Evolutionary conservation across 495 filamentous ascomycete species (phyloP).

Genomic region (Penicillium diatomitis): DNA sequence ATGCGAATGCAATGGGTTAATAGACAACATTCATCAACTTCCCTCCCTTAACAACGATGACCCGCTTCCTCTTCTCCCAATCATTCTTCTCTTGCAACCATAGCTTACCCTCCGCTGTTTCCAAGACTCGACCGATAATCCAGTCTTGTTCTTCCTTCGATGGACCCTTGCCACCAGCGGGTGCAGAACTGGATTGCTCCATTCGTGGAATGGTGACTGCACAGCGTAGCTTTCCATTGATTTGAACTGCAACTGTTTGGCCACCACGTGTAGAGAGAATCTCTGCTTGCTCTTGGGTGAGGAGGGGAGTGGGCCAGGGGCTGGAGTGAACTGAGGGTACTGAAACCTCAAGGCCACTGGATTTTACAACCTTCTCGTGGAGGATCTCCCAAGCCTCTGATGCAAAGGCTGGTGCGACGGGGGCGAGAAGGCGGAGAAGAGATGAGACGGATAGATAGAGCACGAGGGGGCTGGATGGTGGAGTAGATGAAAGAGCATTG

Average conservation of each 20-base stretch:
- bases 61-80: constrained; percentile 34
- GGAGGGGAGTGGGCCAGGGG: constrained; percentile 42
- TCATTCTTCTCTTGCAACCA: constrained; percentile 42
- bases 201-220: constrained; percentile 46
- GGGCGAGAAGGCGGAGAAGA: constrained; percentile 63
- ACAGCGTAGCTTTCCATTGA: constrained; percentile 67
- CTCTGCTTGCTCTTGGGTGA: constrained; percentile 37
- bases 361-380: constrained; percentile 19
- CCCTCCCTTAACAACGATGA: constrained; percentile 40
- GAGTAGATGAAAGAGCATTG: constrained; percentile 46
- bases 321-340: constrained; percentile 37
- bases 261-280: constrained; percentile 32
- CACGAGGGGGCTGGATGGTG: constrained; percentile 22
- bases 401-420: constrained; percentile 66
- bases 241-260: constrained; percentile 54
- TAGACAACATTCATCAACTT: constrained; percentile 44
- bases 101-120: constrained; percentile 35
- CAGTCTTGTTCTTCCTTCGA: constrained; percentile 38
- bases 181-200: constrained; percentile 13
- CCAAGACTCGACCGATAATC: constrained; percentile 44
- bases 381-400: constrained; percentile 72
- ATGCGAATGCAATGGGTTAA: constrained; percentile 6
- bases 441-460: constrained; percentile 32
- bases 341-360: neutral
- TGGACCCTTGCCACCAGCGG: constrained; percentile 6